Conservation (phyloP, 768 basidiomycete genomes). For the Russula compacta region DNA sequence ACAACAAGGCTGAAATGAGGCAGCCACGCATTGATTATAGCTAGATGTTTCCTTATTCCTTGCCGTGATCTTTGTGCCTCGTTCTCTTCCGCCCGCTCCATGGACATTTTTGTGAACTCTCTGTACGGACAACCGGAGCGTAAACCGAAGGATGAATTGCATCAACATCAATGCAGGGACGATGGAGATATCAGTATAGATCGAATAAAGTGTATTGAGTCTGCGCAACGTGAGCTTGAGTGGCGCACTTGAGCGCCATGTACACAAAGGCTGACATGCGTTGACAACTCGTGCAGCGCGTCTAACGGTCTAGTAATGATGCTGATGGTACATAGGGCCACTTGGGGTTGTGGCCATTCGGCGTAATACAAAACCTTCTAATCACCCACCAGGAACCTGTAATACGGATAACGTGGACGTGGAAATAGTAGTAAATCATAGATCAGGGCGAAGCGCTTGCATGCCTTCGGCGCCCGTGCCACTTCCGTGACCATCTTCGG, state of each 20-base stretch:
- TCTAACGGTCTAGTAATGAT: neutral
- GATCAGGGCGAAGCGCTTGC: slow-evolving; percentile 15
- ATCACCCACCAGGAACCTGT: neutral
- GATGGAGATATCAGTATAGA: neutral
- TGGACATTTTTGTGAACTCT: neutral
- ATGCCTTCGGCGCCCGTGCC: neutral
- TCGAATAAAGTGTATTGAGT: neutral
- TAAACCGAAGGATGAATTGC: neutral
- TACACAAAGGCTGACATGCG: no score
- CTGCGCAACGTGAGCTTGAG: neutral
- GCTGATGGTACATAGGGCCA: neutral
- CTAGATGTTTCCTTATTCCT: neutral
- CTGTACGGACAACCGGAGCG: neutral
- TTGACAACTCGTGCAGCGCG: neutral
- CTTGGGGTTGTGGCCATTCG: neutral
- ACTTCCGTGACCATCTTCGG: slow-evolving; percentile 9
- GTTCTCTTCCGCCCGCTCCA: neutral
- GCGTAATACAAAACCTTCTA: neutral
- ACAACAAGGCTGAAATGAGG: neutral
- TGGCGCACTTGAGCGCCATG: neutral
- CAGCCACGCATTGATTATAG: neutral
- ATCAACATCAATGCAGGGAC: neutral
- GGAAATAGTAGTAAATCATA: neutral
- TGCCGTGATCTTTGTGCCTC: neutral
- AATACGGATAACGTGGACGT: neutral